Base-by-base conservation (phyloP, 768 basidiomycete genomes). In the Rhodotorula babjevae region DNA sequence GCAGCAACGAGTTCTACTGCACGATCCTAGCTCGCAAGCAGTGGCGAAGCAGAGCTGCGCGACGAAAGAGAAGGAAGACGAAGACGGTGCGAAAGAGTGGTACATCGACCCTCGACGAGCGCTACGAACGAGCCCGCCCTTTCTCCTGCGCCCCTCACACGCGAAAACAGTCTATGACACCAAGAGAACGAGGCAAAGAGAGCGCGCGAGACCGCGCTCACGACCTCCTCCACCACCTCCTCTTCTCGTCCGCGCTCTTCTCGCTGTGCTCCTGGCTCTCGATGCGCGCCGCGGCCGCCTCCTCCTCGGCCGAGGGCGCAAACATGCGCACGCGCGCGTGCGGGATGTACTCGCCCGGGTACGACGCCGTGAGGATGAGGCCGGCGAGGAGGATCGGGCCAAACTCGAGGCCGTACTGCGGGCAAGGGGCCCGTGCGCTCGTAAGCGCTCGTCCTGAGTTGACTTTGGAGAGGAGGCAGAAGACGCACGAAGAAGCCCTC, bases 351-450 rank as follows among this genome's bases (percentile, higher is more conserved):
- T 49, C n/a, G 1, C 66, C 69, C 2, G 63, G 62, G 69, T 71
- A 68, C 16, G 69, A 71, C 40, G 66, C 9, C 21, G 65, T 44
- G 67, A 75, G 67, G 63, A 71, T 49, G 67, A 59, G 29, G 31
- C 40, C 50, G 36, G 69, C 70, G 67, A 75, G 53, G 49, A 75
- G 44, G 74, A 75, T 75, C 8, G 74, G 74, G 55, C 33, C 56
- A 18, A 57, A 75, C 67, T 49, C 49, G 62, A 33, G 25, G 33
- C n/a, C 25, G 49, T n/a, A 19, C 15, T 27, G 50, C 25, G 50
- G 0, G 10, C 10, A 5, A 9, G 36, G 36, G 29, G n/a, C n/a
- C n/a, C 15, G 18, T 3, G 14, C 14, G 2, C 55, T 18, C 31
- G 25, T 40, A 7, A 40, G 15, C 8, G 19, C 18, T 25, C 7